A percentile compares a stretch with the other conserved stretches of the same genome.
Conservation (phyloP, 768 basidiomycete genomes). For the Leccinum broughii region DNA sequence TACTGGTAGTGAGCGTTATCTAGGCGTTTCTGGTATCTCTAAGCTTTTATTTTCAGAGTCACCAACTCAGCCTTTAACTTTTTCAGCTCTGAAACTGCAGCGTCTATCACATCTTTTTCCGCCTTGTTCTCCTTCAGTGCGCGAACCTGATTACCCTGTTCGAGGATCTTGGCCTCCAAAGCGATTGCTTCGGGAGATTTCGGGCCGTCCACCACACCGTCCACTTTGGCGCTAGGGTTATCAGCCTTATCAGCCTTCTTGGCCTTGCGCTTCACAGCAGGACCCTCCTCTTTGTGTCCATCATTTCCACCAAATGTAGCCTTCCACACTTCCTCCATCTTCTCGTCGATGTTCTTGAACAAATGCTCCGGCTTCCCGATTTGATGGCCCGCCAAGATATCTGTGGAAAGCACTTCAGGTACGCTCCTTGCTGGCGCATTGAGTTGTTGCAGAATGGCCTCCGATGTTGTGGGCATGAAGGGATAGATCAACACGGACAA, state of each 20-base stretch:
- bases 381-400: constrained; percentile 83
- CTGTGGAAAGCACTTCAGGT: constrained; percentile 69
- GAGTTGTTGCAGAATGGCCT: constrained; percentile 79
- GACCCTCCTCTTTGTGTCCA: constrained; percentile 42
- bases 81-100: constrained; percentile 64
- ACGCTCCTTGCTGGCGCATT: constrained; percentile 86
- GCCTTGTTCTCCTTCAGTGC: constrained; percentile 54
- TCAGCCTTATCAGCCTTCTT: constrained; percentile 58
- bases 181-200: constrained; percentile 74
- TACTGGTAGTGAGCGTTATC: background rate
- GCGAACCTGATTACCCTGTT: constrained; percentile 75
- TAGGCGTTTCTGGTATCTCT: background rate
- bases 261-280: constrained; percentile 50
- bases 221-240: constrained; percentile 47
- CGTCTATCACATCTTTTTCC: constrained; percentile 45
- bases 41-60: constrained; percentile 13
- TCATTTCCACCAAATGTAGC: constrained; percentile 72
- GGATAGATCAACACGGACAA: constrained; percentile 86
- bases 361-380: constrained; percentile 87
- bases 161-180: constrained; percentile 71
- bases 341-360: constrained; percentile 93
- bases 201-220: constrained; percentile 45
- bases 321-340: constrained; percentile 82
- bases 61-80: constrained; percentile 59
- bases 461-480: constrained; percentile 93